A percentile compares a stretch with the other conserved stretches of the same genome.
phyloP scores from a whole-genome alignment of 257 asterid species.

The Paraleonurus japonicus region DNA sequence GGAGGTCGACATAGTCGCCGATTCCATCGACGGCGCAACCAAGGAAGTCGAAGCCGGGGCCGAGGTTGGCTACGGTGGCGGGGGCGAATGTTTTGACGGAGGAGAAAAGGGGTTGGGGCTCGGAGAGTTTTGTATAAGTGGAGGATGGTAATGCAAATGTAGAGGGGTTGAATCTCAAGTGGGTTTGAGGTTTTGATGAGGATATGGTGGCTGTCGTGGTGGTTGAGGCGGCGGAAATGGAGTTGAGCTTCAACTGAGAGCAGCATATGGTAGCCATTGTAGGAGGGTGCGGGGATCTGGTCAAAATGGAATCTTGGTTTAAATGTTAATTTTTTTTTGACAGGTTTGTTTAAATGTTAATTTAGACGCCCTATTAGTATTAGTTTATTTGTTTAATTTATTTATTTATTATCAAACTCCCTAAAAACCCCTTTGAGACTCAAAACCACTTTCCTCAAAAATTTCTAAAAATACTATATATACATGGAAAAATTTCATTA shows the following conservation, averaged over 20 bases:
- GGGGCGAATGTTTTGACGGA: constrained; percentile 80
- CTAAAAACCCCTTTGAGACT: too few relatives aligned
- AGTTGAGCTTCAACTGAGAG: constrained; percentile 24
- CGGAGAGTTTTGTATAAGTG: constrained; percentile 32
- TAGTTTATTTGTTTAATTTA: too few relatives aligned
- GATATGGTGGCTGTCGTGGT: constrained; percentile 5
- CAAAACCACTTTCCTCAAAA: too few relatives aligned
- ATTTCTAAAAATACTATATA: too few relatives aligned
- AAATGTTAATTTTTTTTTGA: too few relatives aligned
- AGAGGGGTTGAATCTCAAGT: constrained; percentile 26
- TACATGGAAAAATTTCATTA: too few relatives aligned
- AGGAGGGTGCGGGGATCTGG: neutral
- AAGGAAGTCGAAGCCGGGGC: constrained; percentile 86
- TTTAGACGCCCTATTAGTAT: too few relatives aligned
- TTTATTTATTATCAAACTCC: too few relatives aligned
- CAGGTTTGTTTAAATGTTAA: too few relatives aligned
- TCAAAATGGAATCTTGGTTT: too few relatives aligned
- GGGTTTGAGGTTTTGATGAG: constrained; percentile 7
- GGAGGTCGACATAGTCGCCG: constrained; percentile 66
- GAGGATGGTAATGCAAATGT: constrained; percentile 29
- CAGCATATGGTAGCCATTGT: constrained; percentile 31
- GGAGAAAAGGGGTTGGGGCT: constrained; percentile 63
- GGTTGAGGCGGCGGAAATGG: constrained; percentile 24
- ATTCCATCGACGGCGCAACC: constrained; percentile 91
- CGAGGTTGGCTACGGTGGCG: constrained; percentile 83